These are phyloP conservation scores for Russula sp. DNA, from an alignment of 768 basidiomycete species.

Conservation along the genomic window DNA sequence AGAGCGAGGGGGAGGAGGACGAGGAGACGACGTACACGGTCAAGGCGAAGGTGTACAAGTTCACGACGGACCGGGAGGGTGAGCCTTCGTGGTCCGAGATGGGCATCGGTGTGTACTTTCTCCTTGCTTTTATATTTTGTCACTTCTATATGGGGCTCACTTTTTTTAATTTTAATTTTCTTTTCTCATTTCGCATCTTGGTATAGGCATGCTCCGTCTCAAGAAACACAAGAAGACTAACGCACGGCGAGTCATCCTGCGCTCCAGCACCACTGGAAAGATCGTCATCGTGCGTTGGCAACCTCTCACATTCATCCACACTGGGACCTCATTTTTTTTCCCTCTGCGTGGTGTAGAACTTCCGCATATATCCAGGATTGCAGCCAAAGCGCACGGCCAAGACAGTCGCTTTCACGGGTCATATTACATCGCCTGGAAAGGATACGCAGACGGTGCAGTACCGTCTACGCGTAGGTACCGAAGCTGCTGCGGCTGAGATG, in stretches of 20 bases:
- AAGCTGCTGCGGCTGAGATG: slow-evolving; percentile 48
- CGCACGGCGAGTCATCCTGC: slow-evolving; percentile 53
- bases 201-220: slow-evolving; percentile 54
- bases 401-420: slow-evolving; percentile 58
- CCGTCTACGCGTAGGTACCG: slow-evolving; percentile 52
- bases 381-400: slow-evolving; percentile 47
- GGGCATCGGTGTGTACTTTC: slow-evolving; percentile 49
- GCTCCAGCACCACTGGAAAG: slow-evolving; percentile 70
- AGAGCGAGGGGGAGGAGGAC: slow-evolving; percentile 76
- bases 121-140: neutral
- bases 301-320: slow-evolving; percentile 5
- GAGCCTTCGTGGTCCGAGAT: slow-evolving; percentile 52
- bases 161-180: neutral
- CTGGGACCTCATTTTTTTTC: neutral
- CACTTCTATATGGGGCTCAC: neutral
- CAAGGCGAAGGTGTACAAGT: slow-evolving; percentile 54
- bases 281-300: slow-evolving; percentile 54
- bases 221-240: slow-evolving; percentile 66
- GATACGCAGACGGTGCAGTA: slow-evolving; percentile 48
- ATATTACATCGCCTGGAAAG: slow-evolving; percentile 36
- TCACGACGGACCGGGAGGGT: slow-evolving; percentile 44
- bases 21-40: slow-evolving; percentile 59
- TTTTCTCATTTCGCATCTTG: neutral
- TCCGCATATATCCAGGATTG: slow-evolving; percentile 54
- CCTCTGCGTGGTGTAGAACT: slow-evolving; percentile 46